Conservation (phyloP, 2,329 filamentous ascomycete species). For the Didymella pomorum region DNA sequence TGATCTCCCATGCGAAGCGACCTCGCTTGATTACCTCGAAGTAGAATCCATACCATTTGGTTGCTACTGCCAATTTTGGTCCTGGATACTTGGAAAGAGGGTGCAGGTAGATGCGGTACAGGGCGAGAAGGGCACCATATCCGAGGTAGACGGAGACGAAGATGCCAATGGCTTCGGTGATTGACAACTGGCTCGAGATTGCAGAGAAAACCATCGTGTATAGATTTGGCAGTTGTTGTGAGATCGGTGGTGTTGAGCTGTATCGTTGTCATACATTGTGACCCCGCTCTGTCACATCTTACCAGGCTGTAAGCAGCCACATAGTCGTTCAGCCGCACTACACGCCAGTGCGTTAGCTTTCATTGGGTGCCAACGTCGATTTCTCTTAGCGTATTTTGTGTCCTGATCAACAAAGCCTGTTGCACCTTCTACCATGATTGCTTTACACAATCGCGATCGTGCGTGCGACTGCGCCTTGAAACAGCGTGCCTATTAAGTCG, state of each 20-base stretch:
- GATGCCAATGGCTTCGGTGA: neutral
- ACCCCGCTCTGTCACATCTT: neutral
- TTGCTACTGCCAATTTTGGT: conserved; percentile 3
- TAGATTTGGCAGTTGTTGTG: too few relatives aligned
- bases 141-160: neutral
- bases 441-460: neutral
- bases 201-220: neutral
- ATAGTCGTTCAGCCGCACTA: neutral
- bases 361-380: neutral
- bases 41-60: conserved; percentile 7
- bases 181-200: neutral
- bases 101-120: conserved; percentile 3
- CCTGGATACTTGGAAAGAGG: conserved; percentile 5
- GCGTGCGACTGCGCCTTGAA: neutral
- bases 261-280: neutral
- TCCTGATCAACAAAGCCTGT: too few relatives aligned
- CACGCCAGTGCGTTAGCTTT: neutral
- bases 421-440: too few relatives aligned
- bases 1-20: conserved; percentile 29
- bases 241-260: neutral
- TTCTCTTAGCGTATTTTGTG: too few relatives aligned
- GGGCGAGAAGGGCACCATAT: neutral
- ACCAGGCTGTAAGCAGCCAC: neutral
- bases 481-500: neutral
- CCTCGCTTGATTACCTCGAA: conserved; percentile 23